phyloP scores from a whole-genome alignment of 2,329 filamentous ascomycete genomes.

The Sporothrix pallida region DNA sequence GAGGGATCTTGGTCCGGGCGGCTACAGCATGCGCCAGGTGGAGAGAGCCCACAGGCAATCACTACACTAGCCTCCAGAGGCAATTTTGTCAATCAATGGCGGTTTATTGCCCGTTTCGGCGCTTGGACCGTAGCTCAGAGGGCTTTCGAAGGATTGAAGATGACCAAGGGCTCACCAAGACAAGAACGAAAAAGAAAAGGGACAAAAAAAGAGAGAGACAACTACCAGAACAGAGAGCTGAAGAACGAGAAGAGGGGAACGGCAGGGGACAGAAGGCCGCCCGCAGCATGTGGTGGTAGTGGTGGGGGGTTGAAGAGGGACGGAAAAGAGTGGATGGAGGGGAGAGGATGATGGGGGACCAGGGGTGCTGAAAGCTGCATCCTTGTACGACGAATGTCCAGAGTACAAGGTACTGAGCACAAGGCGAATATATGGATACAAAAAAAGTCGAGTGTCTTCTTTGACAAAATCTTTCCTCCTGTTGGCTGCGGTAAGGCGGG shows the following conservation, averaged over 20 bases:
- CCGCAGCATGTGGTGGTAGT: neutral
- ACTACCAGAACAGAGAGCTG: neutral
- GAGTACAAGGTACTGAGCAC: too few relatives aligned
- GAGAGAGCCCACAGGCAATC: neutral
- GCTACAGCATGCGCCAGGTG: neutral
- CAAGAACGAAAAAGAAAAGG: neutral
- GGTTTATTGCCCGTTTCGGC: slow-evolving; percentile 24
- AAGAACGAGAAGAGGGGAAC: neutral
- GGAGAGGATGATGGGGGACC: neutral
- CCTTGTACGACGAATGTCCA: too few relatives aligned
- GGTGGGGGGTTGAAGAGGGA: slow-evolving; percentile 6
- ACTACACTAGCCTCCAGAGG: neutral
- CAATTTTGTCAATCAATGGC: neutral
- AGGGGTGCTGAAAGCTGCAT: slow-evolving; percentile 5
- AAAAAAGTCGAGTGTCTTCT: neutral
- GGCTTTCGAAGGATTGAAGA: neutral
- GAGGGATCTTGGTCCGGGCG: slow-evolving; percentile 18
- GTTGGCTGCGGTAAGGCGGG: slow-evolving; percentile 20
- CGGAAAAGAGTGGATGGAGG: slow-evolving; percentile 17
- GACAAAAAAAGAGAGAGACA: neutral
- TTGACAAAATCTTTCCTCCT: neutral
- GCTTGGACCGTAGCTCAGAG: slow-evolving; percentile 11
- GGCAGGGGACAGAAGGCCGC: neutral
- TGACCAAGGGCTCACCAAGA: neutral
- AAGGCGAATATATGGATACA: neutral